Evolutionary conservation across 2,329 filamentous ascomycete species (phyloP).

Genomic region (Fusarium sp.): DNA sequence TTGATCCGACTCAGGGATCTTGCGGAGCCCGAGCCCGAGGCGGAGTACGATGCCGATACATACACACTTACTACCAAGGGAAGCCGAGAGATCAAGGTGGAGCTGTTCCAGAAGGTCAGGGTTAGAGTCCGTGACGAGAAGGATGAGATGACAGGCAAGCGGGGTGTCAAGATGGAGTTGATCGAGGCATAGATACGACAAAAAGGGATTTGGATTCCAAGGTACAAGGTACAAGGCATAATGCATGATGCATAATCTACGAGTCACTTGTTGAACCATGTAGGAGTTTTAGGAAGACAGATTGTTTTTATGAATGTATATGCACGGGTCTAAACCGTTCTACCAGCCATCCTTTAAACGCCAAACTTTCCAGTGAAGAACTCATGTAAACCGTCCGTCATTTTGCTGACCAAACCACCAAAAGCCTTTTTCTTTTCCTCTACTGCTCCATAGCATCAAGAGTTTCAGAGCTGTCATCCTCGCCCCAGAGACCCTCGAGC

Average conservation of each 20-base stretch:
- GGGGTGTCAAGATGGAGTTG: constrained; percentile 84
- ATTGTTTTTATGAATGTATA: constrained; percentile 47
- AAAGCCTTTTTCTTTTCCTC: constrained; percentile 14
- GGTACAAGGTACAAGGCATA: constrained; percentile 25
- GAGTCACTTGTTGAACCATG: constrained; percentile 25
- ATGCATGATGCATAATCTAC: constrained; percentile 36
- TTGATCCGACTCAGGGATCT: constrained; percentile 89
- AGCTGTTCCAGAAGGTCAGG: constrained; percentile 91
- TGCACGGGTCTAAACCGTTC: constrained; percentile 48
- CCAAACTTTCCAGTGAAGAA: constrained; percentile 50
- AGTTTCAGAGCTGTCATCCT: constrained; percentile 61
- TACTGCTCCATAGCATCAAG: constrained; percentile 67
- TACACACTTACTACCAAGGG: constrained; percentile 78
- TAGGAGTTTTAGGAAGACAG: constrained; percentile 43
- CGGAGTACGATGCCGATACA: constrained; percentile 85
- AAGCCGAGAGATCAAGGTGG: constrained; percentile 70
- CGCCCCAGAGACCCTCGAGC: constrained; percentile 91
- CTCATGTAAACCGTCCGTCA: constrained; percentile 47
- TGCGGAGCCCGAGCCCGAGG: constrained; percentile 80
- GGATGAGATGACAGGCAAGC: constrained; percentile 96
- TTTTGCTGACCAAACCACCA: constrained; percentile 36
- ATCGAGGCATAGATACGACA: constrained; percentile 52
- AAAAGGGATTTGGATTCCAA: background rate
- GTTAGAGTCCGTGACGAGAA: constrained; percentile 93
- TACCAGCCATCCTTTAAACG: constrained; percentile 52